Percentiles rank a stretch among this genome's conserved stretches.
These are phyloP conservation scores for Colletotrichum sp. DNA, from an alignment of 2,329 filamentous ascomycete species.

Conservation along the genomic window DNA sequence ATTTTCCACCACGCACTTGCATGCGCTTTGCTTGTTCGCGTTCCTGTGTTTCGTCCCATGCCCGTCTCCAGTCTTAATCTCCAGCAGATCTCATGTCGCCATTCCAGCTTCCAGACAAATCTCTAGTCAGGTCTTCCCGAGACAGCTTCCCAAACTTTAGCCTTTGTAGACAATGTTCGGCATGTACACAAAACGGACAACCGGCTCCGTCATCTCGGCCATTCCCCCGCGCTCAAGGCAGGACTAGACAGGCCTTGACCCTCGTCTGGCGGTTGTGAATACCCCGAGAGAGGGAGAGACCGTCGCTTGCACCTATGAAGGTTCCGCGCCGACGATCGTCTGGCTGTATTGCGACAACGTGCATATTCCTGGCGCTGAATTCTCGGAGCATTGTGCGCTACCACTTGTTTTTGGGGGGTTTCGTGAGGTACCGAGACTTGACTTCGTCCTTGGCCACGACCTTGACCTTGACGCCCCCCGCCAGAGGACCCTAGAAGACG, in stretches of 20 bases:
- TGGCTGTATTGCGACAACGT: slow-evolving; percentile 14
- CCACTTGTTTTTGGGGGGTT: not conserved
- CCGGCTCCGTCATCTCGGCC: not conserved
- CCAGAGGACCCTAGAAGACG: not conserved
- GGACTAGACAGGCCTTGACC: not conserved
- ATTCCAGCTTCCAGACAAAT: not conserved
- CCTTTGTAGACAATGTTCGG: not conserved
- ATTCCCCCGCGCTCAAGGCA: not conserved
- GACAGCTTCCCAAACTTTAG: not conserved
- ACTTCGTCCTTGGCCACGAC: not conserved
- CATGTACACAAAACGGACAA: not conserved
- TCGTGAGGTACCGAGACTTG: not conserved
- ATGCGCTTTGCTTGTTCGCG: not conserved
- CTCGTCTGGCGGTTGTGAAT: slow-evolving; percentile 13
- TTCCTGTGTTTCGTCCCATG: slow-evolving; percentile 9
- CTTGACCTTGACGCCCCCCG: not conserved
- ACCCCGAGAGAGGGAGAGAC: not conserved
- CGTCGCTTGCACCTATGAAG: slow-evolving; percentile 2
- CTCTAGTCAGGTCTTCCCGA: not conserved
- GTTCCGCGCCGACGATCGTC: slow-evolving; percentile 16
- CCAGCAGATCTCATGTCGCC: not conserved
- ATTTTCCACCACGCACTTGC: not conserved
- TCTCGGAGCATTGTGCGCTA: not conserved
- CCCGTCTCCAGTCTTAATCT: not conserved
- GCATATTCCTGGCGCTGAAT: slow-evolving; percentile 14